Evolutionary conservation across 2,329 filamentous ascomycete genomes (phyloP).

Genomic region (Zymoseptoria tritici): DNA sequence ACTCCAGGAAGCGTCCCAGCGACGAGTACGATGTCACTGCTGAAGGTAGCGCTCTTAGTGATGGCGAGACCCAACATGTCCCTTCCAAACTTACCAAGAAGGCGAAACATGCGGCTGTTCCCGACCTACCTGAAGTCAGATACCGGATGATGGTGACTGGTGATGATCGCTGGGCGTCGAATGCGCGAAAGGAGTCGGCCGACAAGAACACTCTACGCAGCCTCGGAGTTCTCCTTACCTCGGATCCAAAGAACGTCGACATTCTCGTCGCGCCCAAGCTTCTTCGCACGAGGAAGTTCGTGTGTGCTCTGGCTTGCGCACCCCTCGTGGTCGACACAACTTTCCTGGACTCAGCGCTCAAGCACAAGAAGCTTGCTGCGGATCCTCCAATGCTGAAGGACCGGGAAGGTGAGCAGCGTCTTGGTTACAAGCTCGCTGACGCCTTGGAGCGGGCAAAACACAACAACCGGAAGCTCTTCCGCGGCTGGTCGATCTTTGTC

Average conservation of each 20-base stretch:
- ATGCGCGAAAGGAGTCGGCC: constrained; percentile 64
- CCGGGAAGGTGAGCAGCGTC: constrained; percentile 61
- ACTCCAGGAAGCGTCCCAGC: constrained; percentile 30
- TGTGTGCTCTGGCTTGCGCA: constrained; percentile 74
- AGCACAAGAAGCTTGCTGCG: constrained; percentile 53
- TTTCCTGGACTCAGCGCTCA: constrained; percentile 72
- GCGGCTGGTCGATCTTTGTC: constrained; percentile 74
- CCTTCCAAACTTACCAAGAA: constrained; percentile 40
- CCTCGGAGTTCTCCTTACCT: constrained; percentile 75
- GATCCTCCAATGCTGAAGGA: constrained; percentile 63
- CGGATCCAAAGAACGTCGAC: constrained; percentile 68
- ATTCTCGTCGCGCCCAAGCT: constrained; percentile 82
- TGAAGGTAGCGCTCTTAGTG: constrained; percentile 38
- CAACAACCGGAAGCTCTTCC: constrained; percentile 70
- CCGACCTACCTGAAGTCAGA: constrained; percentile 54
- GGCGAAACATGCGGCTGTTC: constrained; percentile 39
- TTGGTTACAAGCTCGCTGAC: constrained; percentile 60
- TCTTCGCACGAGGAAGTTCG: constrained; percentile 87
- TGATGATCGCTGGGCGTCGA: constrained; percentile 72
- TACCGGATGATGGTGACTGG: constrained; percentile 77
- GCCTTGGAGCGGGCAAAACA: constrained; percentile 63
- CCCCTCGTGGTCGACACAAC: constrained; percentile 68
- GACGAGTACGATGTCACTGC: constrained; percentile 37
- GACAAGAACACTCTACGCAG: constrained; percentile 79
- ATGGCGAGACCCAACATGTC: constrained; percentile 38